Percentiles rank a stretch among this genome's conserved stretches.
Evolutionary conservation across 768 basidiomycete genomes (phyloP).

Genomic region (Omphalotus guepiniiformis): DNA sequence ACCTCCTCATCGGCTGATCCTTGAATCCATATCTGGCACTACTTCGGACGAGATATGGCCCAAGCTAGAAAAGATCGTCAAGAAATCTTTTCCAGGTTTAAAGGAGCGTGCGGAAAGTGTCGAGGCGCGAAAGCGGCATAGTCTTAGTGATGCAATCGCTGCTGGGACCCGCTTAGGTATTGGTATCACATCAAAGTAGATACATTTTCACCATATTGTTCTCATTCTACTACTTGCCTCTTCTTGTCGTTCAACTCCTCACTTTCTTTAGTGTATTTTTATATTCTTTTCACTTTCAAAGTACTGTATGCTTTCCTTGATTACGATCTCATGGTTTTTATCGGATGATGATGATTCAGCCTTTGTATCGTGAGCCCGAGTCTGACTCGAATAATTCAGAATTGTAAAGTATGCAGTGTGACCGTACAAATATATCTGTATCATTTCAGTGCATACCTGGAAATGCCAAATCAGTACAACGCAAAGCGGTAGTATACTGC

Average conservation of each 20-base stretch:
- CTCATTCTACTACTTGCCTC: too few relatives aligned
- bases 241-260: too few relatives aligned
- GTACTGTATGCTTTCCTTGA: too few relatives aligned
- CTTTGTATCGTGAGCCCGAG: too few relatives aligned
- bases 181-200: constrained; percentile 4
- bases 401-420: too few relatives aligned
- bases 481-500: background rate
- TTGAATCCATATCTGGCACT: constrained; percentile 61
- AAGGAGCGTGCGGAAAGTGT: constrained; percentile 42
- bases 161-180: constrained; percentile 13
- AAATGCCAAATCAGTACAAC: background rate
- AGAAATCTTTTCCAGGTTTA: constrained; percentile 53
- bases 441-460: constrained; percentile 21
- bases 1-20: constrained; percentile 40
- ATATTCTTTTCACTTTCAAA: too few relatives aligned
- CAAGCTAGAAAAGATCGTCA: constrained; percentile 60
- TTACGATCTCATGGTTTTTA: too few relatives aligned
- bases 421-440: too few relatives aligned
- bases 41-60: constrained; percentile 94
- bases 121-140: constrained; percentile 42
- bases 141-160: constrained; percentile 52
- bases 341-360: too few relatives aligned
- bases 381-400: too few relatives aligned
- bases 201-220: too few relatives aligned
- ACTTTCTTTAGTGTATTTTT: too few relatives aligned